A percentile compares a stretch with the other conserved stretches of the same genome.
phyloP scores from a whole-genome alignment of 2,329 filamentous ascomycete genomes.

The Balansia obtecta region DNA sequence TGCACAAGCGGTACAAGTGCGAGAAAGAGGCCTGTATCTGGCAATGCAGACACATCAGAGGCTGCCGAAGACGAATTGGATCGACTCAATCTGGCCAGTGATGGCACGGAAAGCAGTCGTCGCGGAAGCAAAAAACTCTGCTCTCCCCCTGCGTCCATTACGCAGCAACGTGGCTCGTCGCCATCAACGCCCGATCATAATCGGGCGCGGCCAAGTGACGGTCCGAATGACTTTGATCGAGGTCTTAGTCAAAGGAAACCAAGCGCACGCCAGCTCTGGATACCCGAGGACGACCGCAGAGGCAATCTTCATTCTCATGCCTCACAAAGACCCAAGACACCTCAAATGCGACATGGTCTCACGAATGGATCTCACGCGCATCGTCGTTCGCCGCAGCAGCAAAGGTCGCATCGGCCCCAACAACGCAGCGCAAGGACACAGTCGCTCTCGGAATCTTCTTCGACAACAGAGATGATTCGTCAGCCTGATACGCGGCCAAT shows the following conservation, averaged over 20 bases:
- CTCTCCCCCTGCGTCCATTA: slow-evolving; percentile 15
- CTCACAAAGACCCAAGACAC: slow-evolving; percentile 3
- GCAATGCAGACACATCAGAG: slow-evolving; percentile 1
- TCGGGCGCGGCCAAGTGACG: slow-evolving; percentile 8
- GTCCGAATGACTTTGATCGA: slow-evolving; percentile 13
- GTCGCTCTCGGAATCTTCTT: slow-evolving; percentile 3
- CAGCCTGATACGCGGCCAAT: slow-evolving; percentile 56
- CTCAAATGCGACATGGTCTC: slow-evolving; percentile 1
- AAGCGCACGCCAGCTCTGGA: slow-evolving; percentile 16
- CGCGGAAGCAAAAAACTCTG: slow-evolving; percentile 16
- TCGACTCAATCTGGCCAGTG: not conserved
- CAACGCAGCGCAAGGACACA: not conserved
- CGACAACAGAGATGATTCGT: slow-evolving; percentile 7
- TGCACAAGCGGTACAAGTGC: not conserved
- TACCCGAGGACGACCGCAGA: slow-evolving; percentile 12
- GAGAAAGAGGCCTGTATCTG: slow-evolving; percentile 7
- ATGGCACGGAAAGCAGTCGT: slow-evolving; percentile 7
- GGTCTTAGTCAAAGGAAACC: slow-evolving; percentile 11
- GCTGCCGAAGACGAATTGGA: slow-evolving; percentile 4
- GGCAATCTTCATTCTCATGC: not conserved
- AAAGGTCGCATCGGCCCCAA: not conserved
- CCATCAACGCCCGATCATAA: slow-evolving; percentile 11
- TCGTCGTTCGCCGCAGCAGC: slow-evolving; percentile 6
- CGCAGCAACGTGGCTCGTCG: slow-evolving; percentile 9
- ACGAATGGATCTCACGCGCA: not conserved